Percentiles rank a stretch among this genome's conserved stretches.
Evolutionary conservation across 208 protist genomes (phyloP).

Genomic region (Phytomonas francai): DNA sequence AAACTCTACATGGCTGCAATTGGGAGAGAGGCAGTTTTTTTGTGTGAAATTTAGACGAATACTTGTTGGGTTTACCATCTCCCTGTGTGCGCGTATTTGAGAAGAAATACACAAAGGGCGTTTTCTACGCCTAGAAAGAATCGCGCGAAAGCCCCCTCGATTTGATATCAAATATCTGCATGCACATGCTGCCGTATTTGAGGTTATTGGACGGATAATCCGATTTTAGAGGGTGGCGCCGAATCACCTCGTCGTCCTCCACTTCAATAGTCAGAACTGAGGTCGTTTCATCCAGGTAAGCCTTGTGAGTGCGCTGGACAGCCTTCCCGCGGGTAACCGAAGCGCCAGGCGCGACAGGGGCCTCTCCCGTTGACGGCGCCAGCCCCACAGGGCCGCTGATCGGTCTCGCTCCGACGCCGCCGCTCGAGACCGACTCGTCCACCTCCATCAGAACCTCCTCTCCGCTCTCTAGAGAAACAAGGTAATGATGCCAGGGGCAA

Average conservation of each 20-base stretch:
- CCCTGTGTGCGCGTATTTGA: conserved; percentile 9
- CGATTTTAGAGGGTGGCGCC: conserved; percentile 40
- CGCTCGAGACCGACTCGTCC: conserved; percentile 1
- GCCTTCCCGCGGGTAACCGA: conserved; percentile 18
- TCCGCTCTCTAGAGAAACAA: conserved; percentile 71
- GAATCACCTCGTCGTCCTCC: conserved; percentile 36
- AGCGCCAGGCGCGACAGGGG: background rate
- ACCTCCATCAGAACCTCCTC: conserved; percentile 42
- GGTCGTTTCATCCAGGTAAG: conserved; percentile 51
- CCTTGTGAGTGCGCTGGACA: conserved; percentile 68
- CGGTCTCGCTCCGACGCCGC: conserved; percentile 8
- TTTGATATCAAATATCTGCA: conserved; percentile 87
- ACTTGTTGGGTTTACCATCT: background rate
- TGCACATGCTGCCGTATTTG: conserved; percentile 70
- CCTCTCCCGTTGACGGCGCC: conserved; percentile 11
- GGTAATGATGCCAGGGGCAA: conserved; percentile 77
- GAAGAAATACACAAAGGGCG: conserved; percentile 5
- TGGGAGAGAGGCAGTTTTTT: background rate
- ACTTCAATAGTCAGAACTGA: conserved; percentile 74
- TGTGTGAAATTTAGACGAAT: background rate
- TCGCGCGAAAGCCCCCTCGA: background rate
- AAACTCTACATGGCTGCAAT: background rate
- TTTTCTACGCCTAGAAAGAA: background rate
- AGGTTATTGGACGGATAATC: conserved; percentile 42
- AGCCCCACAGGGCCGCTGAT: conserved; percentile 15